Evolutionary conservation across 2,329 filamentous ascomycete genomes (phyloP).

Genomic region (Didymella lethalis): DNA sequence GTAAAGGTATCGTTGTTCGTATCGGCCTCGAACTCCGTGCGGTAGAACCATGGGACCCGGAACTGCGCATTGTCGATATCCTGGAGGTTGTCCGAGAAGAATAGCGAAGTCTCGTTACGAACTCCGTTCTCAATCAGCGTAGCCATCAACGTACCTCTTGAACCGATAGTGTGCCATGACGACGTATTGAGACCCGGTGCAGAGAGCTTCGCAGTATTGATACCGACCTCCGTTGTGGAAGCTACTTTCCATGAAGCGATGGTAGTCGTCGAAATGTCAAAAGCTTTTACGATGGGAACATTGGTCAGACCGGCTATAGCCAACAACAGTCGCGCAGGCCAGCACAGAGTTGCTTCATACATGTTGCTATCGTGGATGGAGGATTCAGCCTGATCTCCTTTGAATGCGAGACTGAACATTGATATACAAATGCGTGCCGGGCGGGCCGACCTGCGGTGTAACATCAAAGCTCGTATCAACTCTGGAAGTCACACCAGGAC

Average conservation of each 20-base stretch:
- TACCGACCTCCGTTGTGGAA: conserved; percentile 27
- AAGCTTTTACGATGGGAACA: conserved; percentile 2
- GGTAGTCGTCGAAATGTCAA: conserved; percentile 18
- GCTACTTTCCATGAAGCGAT: conserved; percentile 36
- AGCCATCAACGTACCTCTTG: conserved; percentile 65
- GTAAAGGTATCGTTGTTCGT: conserved; percentile 30
- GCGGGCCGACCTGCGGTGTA: conserved; percentile 13
- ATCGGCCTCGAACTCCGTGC: conserved; percentile 55
- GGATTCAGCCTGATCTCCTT: neutral
- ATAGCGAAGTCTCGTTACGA: conserved; percentile 63
- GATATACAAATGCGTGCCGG: conserved; percentile 13
- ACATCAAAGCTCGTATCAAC: conserved; percentile 8
- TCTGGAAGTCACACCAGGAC: conserved; percentile 15
- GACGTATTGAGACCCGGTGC: conserved; percentile 52
- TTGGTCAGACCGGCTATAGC: conserved; percentile 5
- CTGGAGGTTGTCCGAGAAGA: conserved; percentile 63
- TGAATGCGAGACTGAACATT: neutral
- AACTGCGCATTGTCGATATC: conserved; percentile 59
- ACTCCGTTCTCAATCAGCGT: conserved; percentile 62
- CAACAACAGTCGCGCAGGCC: conserved; percentile 7
- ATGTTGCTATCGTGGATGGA: neutral
- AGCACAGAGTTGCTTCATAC: neutral
- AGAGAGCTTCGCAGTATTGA: conserved; percentile 32
- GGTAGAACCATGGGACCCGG: conserved; percentile 65
- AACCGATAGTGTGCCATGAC: conserved; percentile 61